Base-by-base conservation (phyloP, 1,139 yeast genomes). In the Geotrichum cucujoidarum region DNA sequence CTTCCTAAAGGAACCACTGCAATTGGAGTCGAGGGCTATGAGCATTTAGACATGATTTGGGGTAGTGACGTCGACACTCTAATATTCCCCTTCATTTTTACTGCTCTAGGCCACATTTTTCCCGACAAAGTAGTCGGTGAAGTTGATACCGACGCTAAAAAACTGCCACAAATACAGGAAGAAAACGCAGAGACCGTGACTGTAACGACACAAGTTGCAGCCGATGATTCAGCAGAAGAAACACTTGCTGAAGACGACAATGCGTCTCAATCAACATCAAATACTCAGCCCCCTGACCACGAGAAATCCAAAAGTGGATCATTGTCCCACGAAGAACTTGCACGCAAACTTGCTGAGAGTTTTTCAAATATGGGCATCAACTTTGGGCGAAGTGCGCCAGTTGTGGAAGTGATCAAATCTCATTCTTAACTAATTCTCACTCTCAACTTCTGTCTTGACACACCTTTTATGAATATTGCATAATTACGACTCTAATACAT, bases 41-140 rank as follows among this genome's bases (percentile, higher is more conserved):
- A 90, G 66, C 97, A 90, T 66, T 70, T 90, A 52, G 97, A 90
- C 62, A 76, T 90, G 57, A 69, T 90, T 24, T 90, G 97, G 97
- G 96, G 96, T 6, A 69, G 73, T 31, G 78, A 81, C 49, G 84
- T 83, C 1, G 77, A 76, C 35, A 67, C 70, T 2, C 62, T 71
- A 40, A 84, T 82, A 8, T 69, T 77, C 45, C 71, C 74, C 11
- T 76, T 79, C 55, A 82, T 86, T 0, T 52, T 63, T 33, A 50
- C 58, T 11, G 63, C 65, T 2, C 54, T 66, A 4, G 25, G 11
- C 13, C 43, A 31, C 21, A 21, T 13, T 5, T 35, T 35, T 16
- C 18, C 38, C 10, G 5, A 10, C 17, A 35, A 35, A 21, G 16
- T 21, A 8, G 4, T 21, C 11, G 27, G 16, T 2, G 38, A 35